Conservation (phyloP, 163 green algal genomes). For the Trebouxiophyceae sp. region DNA sequence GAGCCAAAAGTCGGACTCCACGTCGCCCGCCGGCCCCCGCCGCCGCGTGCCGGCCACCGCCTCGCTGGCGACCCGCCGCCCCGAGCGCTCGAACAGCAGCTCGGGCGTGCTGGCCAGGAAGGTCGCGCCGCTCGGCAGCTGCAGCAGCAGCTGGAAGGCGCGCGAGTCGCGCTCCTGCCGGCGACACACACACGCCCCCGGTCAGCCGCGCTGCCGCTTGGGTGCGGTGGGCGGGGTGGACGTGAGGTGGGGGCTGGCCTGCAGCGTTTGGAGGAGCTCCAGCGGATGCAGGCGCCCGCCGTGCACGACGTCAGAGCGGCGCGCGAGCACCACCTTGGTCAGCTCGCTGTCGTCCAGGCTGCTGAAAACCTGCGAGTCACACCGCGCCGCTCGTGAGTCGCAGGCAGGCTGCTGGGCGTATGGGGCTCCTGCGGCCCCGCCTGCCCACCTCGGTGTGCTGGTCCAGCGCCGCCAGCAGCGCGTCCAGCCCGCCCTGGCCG, state of each 20-base stretch:
- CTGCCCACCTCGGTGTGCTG: neutral
- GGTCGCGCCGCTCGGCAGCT: conserved; percentile 39
- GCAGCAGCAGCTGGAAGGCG: conserved; percentile 81
- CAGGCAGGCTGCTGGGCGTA: neutral
- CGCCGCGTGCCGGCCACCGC: conserved; percentile 88
- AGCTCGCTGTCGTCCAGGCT: conserved; percentile 18
- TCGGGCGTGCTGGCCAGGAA: conserved; percentile 92
- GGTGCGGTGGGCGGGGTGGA: neutral
- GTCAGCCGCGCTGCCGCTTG: neutral
- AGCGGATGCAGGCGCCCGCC: conserved; percentile 30
- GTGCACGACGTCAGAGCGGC: conserved; percentile 48
- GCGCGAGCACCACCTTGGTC: conserved; percentile 82
- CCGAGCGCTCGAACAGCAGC: conserved; percentile 77
- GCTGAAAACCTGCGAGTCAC: neutral
- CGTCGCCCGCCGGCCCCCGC: conserved; percentile 51
- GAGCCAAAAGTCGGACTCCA: conserved; percentile 74
- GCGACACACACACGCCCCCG: neutral
- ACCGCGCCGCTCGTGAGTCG: too few species aligned
- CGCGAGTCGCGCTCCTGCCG: conserved; percentile 59
- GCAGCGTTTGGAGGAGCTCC: conserved; percentile 57
- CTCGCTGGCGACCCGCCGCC: conserved; percentile 66
- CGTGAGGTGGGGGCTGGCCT: too few species aligned
- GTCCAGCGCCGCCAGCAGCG: conserved; percentile 57
- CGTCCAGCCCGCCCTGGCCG: conserved; percentile 71
- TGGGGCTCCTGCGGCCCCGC: neutral